Evolutionary conservation across 305 asterid species (phyloP).

Genomic region (Solanum chacoense): DNA sequence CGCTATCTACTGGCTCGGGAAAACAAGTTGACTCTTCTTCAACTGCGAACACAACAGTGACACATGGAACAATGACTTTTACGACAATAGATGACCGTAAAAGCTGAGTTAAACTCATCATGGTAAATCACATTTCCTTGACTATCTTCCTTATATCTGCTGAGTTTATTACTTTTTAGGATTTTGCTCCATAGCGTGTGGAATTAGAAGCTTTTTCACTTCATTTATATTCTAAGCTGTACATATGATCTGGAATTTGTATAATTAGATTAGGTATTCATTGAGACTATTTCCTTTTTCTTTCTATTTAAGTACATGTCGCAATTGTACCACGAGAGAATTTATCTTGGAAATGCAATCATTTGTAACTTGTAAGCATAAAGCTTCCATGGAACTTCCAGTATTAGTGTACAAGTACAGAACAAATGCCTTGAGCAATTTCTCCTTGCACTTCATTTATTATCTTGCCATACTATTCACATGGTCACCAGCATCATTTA

Average conservation of each 20-base stretch:
- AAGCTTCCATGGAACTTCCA: background rate
- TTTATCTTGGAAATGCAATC: background rate
- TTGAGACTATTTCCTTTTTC: background rate
- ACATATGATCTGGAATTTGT: background rate
- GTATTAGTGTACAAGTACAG: background rate
- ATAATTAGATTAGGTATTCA: background rate
- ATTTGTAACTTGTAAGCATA: background rate
- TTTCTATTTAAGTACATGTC: background rate
- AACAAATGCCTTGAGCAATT: background rate
- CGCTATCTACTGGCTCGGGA: slow-evolving; percentile 21
- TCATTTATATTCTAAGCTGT: background rate
- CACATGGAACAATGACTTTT: slow-evolving; percentile 52
- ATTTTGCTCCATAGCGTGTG: background rate
- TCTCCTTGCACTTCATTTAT: background rate
- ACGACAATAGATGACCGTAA: slow-evolving; percentile 48
- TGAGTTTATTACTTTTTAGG: background rate
- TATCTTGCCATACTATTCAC: background rate
- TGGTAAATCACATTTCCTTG: background rate
- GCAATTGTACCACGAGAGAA: background rate
- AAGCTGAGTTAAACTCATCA: slow-evolving; percentile 17
- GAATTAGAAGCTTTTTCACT: background rate
- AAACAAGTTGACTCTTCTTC: slow-evolving; percentile 28
- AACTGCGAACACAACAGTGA: slow-evolving; percentile 17
- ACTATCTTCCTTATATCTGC: background rate
- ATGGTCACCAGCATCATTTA: background rate